A percentile compares a stretch with the other conserved stretches of the same genome.
Conservation (phyloP, 257 asterid genomes). For the Solanum dulcamara region DNA sequence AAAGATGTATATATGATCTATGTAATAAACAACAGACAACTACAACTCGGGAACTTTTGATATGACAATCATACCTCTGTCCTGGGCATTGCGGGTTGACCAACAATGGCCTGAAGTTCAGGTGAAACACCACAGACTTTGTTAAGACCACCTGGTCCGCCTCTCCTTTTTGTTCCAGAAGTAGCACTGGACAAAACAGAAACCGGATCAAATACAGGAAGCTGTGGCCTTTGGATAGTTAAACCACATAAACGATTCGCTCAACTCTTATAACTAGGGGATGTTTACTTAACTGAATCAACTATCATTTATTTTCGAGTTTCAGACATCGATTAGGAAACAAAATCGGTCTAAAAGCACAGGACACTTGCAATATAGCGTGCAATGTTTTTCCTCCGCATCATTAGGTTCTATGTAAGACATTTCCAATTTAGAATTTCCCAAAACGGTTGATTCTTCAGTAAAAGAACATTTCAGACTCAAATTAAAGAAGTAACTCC, state of each 20-base stretch:
- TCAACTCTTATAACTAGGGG: not conserved
- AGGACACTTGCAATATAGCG: not conserved
- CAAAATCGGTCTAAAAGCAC: not conserved
- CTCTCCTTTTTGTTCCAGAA: conserved; percentile 64
- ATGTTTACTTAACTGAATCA: not conserved
- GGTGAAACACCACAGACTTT: conserved; percentile 87
- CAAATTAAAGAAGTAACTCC: not conserved
- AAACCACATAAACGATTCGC: not conserved
- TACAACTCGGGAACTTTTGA: not conserved
- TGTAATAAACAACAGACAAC: not conserved
- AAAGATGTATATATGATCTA: not conserved
- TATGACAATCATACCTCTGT: conserved; percentile 51
- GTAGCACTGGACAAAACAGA: conserved; percentile 30
- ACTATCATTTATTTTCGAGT: not conserved
- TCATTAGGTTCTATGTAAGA: not conserved
- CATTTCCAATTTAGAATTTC: not conserved
- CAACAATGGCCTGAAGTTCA: conserved; percentile 70
- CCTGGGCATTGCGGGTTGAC: conserved; percentile 73
- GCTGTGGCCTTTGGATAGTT: not conserved
- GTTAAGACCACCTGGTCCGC: conserved; percentile 83
- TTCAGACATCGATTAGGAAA: not conserved
- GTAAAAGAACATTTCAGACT: not conserved
- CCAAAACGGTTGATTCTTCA: not conserved
- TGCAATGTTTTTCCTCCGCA: not conserved
- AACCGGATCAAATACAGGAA: not conserved